Base-by-base conservation (phyloP, 2,329 filamentous ascomycete genomes). In the Leptodontidium sp. region DNA sequence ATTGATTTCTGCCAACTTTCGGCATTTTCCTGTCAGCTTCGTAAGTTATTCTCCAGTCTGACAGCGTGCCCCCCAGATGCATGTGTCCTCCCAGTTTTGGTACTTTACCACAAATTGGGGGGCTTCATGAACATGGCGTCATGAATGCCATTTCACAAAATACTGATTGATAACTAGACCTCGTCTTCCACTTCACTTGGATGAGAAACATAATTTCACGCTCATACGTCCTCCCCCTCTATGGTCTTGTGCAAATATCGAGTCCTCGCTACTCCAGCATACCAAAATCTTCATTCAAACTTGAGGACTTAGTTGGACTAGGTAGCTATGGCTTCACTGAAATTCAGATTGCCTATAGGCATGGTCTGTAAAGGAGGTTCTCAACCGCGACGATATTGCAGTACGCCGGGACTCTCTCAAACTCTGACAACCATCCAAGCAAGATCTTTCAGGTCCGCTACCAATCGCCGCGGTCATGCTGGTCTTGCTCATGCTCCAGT, bases 401-500 rank as follows among this genome's bases (percentile, higher is more conserved):
- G 4, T 14, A 38, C 17, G 24, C 21, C 21, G 21, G 15, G 21
- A 5, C 12, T 15, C 38, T 29, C 21, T 12, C 26, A 26, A 35
- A 8, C 15, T 55, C 26, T 65, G 2, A 11, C 35, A 17, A 35
- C 15, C 21, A 4, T 32, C 32, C 43, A 57, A 26, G 15, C 47
- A 43, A 62, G 66, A 45, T 26, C 12, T 6, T 66, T 66, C 52
- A 59, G 26, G 38, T 68, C 62, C 9, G 38, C 53, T 12, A 24
- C 53, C 6, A 26, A 57, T 17, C 38, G 26, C n/a, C 53, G 61
- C 52, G 58, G 58, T 15, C 62, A 66, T 45, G 64, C 69, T 26
- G 66, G 69, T n/a, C 64, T 67, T 47, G 66, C 66, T 66, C 61
- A 59, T 21, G 59, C 55, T 45, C 59, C 66, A 29, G 21, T 35